Evolutionary conservation across 2,329 filamentous ascomycete genomes (phyloP).

Genomic region (Sphaerostilbella broomeana): DNA sequence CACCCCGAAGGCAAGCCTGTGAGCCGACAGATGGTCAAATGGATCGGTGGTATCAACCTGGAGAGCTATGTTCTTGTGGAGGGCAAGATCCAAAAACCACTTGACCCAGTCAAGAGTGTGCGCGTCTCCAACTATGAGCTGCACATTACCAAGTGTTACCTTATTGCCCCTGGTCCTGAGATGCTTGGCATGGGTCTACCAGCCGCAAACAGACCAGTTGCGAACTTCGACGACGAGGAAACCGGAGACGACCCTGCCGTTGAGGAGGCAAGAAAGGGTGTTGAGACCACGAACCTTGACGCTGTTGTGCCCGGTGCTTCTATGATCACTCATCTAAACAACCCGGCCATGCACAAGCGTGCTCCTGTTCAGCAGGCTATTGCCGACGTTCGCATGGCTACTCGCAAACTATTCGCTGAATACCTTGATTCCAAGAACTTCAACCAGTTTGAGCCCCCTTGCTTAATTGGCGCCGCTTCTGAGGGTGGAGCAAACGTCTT

Average conservation of each 20-base stretch:
- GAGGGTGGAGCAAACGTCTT: constrained; percentile 95
- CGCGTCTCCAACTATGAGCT: constrained; percentile 75
- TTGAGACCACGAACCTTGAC: constrained; percentile 35
- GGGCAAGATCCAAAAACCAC: constrained; percentile 71
- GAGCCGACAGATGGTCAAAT: constrained; percentile 91
- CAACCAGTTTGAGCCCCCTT: constrained; percentile 80
- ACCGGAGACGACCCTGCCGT: constrained; percentile 26
- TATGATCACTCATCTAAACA: constrained; percentile 80
- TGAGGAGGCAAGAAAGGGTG: constrained; percentile 38
- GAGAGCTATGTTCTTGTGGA: constrained; percentile 82
- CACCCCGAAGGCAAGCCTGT: constrained; percentile 57
- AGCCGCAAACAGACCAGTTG: constrained; percentile 47
- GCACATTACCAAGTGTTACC: constrained; percentile 78
- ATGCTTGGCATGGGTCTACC: constrained; percentile 53
- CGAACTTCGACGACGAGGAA: constrained; percentile 54
- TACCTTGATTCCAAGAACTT: constrained; percentile 73
- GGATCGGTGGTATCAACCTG: constrained; percentile 63
- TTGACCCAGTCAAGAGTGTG: constrained; percentile 83
- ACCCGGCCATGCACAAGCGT: constrained; percentile 87
- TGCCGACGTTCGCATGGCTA: constrained; percentile 50
- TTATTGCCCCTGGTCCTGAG: constrained; percentile 59
- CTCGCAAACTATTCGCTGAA: constrained; percentile 65
- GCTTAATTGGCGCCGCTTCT: constrained; percentile 80
- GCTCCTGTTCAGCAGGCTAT: constrained; percentile 88
- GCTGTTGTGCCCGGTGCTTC: constrained; percentile 52